Evolutionary conservation across 2,329 filamentous ascomycete genomes (phyloP), one percentile per base, ranked within the genome.

Genomic region (Raffaelea arxii): DNA sequence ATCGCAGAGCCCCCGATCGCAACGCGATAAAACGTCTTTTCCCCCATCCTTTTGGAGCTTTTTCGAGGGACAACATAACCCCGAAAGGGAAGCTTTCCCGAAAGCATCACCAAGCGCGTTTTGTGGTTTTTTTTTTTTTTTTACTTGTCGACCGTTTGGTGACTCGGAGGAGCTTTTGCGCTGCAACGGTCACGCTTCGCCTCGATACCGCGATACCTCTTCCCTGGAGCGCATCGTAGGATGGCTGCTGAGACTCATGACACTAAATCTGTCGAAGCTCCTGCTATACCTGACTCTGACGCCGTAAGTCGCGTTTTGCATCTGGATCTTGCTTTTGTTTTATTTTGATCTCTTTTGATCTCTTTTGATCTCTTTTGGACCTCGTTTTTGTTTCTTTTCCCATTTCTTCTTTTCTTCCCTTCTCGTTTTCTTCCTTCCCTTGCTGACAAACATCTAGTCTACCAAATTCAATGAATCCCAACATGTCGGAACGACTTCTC

Each of bases 171-270:
- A 50, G 44, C 44, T 38, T 25, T 44, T 24, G 27, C 35, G 24
- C 44, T n/a, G n/a, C n/a, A n/a, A n/a, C n/a, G n/a, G n/a, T n/a
- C n/a, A n/a, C n/a, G n/a, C n/a, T n/a, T n/a, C n/a, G n/a, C n/a
- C n/a, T n/a, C n/a, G n/a, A n/a, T n/a, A n/a, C n/a, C n/a, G n/a
- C n/a, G 25, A 35, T 44, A n/a, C n/a, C n/a, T n/a, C n/a, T n/a
- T n/a, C n/a, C n/a, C n/a, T n/a, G n/a, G 60, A 57, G 61, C 61
- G 68, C 66, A 64, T 72, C 74, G 75, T 74, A 80, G 76, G 74
- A 80, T 80, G 76, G 76, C 75, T 72, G 74, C 74, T 71, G 76
- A 77, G 73, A 69, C 71, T 68, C 68, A 69, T 61, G 65, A 69
- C 63, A 65, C 71, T 59, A 71, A 65, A 65, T 65, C 68, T 64